Conservation (phyloP, 2,329 filamentous ascomycete genomes). For the Claviceps monticola region DNA sequence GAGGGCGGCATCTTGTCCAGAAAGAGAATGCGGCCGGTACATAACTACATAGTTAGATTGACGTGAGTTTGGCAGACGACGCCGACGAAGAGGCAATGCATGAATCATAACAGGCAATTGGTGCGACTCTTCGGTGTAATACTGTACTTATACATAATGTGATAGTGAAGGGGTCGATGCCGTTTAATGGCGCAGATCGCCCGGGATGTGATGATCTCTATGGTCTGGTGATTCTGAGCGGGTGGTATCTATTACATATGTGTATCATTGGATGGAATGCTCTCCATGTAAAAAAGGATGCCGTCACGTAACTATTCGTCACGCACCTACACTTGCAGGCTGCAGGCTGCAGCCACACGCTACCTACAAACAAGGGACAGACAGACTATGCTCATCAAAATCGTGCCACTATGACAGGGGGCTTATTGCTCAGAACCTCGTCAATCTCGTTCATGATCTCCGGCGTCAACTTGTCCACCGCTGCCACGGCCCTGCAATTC, state of each 20-base stretch:
- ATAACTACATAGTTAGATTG: too few species aligned
- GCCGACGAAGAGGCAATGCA: too few species aligned
- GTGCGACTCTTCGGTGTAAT: neutral
- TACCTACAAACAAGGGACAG: neutral
- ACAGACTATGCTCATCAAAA: constrained; percentile 11
- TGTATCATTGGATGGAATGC: too few species aligned
- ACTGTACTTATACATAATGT: neutral
- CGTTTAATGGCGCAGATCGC: neutral
- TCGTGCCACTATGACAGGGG: constrained; percentile 25
- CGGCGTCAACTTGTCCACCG: constrained; percentile 41
- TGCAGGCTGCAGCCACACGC: too few species aligned
- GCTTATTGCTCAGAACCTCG: constrained; percentile 43
- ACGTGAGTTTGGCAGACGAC: too few species aligned
- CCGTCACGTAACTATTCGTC: neutral
- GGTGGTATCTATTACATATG: too few species aligned
- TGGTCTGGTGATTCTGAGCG: too few species aligned
- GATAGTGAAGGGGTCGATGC: neutral
- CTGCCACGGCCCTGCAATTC: constrained; percentile 38
- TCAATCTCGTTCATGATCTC: constrained; percentile 48
- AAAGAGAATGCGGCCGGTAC: too few species aligned
- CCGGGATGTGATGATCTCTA: too few species aligned
- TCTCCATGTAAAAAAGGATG: neutral
- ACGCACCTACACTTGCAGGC: too few species aligned
- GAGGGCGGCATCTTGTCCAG: neutral
- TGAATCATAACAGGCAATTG: neutral